Evolutionary conservation across 2,329 filamentous ascomycete genomes (phyloP).

Genomic region (Cladophialophora exuberans): DNA sequence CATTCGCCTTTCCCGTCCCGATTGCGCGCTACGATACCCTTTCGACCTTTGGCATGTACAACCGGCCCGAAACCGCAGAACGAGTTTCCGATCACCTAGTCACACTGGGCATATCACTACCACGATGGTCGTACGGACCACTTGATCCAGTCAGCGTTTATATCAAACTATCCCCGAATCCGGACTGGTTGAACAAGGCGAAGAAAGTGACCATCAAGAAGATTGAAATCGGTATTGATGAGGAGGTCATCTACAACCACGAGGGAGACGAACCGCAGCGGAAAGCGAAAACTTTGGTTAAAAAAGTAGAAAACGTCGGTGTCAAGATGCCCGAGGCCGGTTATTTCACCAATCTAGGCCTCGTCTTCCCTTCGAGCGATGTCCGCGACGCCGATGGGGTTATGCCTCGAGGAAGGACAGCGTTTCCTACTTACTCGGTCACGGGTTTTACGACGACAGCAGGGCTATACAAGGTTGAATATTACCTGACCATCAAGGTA

Average conservation of each 20-base stretch:
- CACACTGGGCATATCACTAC: conserved; percentile 86
- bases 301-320: conserved; percentile 78
- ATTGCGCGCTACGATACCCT: conserved; percentile 93
- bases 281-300: conserved; percentile 84
- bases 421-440: conserved; percentile 87
- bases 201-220: conserved; percentile 91
- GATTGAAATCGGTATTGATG: conserved; percentile 90
- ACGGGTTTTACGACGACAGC: conserved; percentile 92
- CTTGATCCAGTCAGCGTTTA: conserved; percentile 94
- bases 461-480: conserved; percentile 97
- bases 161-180: conserved; percentile 89
- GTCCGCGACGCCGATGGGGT: conserved; percentile 84
- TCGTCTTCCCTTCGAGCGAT: conserved; percentile 90
- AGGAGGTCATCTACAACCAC: conserved; percentile 98
- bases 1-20: conserved; percentile 88
- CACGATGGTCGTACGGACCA: conserved; percentile 94
- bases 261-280: conserved; percentile 93
- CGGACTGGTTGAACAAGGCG: conserved; percentile 87
- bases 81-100: conserved; percentile 87
- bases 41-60: conserved; percentile 99
- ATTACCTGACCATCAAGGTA: conserved; percentile 93
- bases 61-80: conserved; percentile 86
- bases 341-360: conserved; percentile 87
- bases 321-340: conserved; percentile 87
- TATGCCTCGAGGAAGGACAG: conserved; percentile 78